phyloP scores from a whole-genome alignment of 805 yeast species.

The Starmerella floris region DNA sequence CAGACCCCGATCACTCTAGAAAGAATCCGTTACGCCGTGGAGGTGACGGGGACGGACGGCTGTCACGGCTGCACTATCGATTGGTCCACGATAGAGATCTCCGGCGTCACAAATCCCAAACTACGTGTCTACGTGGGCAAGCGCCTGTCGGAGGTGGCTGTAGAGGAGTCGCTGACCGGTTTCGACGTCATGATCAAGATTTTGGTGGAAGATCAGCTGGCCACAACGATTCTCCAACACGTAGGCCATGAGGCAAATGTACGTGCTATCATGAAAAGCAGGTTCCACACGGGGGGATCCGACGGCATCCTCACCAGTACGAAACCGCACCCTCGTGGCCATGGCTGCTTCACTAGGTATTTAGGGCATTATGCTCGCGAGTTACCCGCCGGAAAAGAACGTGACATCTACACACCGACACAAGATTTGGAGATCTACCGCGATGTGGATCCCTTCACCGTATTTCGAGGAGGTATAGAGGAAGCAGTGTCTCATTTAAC shows the following conservation, averaged over 20 bases:
- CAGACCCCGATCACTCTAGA: slow-evolving; percentile 1
- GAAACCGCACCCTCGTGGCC: slow-evolving; percentile 16
- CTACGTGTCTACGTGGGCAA: slow-evolving; percentile 8
- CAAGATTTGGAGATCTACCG: slow-evolving; percentile 2
- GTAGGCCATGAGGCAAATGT: slow-evolving; percentile 17
- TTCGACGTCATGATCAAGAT: slow-evolving; percentile 12
- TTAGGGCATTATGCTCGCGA: slow-evolving; percentile 16
- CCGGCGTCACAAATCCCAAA: slow-evolving; percentile 8
- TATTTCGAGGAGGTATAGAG: slow-evolving; percentile 10
- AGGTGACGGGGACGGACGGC: slow-evolving; percentile 16
- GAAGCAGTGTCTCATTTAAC: slow-evolving; percentile 14
- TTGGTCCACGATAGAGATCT: slow-evolving; percentile 16
- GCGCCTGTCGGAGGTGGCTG: slow-evolving; percentile 4
- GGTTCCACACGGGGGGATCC: slow-evolving; percentile 14
- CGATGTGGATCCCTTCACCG: slow-evolving; percentile 6
- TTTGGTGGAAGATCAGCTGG: slow-evolving; percentile 8
- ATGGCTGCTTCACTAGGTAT: slow-evolving; percentile 15
- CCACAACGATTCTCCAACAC: slow-evolving; percentile 15
- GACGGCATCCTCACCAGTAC: slow-evolving; percentile 14
- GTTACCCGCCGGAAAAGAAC: slow-evolving; percentile 9
- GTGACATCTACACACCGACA: slow-evolving; percentile 9
- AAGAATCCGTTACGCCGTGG: slow-evolving; percentile 11
- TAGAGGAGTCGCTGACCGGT: background rate
- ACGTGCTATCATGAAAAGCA: slow-evolving; percentile 11
- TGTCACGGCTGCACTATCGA: slow-evolving; percentile 17